Percentiles rank a stretch among this genome's conserved stretches.
phyloP scores from a whole-genome alignment of 768 basidiomycete species.

The Hygrophorus pudorinus region DNA sequence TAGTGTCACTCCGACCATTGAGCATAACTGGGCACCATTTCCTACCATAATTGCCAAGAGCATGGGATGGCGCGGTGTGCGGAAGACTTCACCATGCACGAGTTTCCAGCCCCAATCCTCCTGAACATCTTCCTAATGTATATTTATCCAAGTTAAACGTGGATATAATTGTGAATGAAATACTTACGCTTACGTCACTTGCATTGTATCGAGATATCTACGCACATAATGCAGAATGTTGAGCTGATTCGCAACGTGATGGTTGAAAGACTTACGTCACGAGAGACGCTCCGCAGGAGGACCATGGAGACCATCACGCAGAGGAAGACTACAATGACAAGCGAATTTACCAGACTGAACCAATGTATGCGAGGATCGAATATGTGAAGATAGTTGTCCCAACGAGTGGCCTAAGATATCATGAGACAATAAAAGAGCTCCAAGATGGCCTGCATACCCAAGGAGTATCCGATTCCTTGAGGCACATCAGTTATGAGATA shows the following conservation, averaged over 20 bases:
- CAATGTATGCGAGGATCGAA: slow-evolving; percentile 94
- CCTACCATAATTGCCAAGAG: slow-evolving; percentile 80
- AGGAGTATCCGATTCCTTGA: slow-evolving; percentile 73
- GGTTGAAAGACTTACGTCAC: slow-evolving; percentile 52
- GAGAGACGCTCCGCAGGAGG: slow-evolving; percentile 72
- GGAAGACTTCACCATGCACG: slow-evolving; percentile 93
- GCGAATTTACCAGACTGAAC: slow-evolving; percentile 90
- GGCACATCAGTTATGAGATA: slow-evolving; percentile 1
- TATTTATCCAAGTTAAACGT: neutral
- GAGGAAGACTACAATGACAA: slow-evolving; percentile 86
- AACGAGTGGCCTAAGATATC: slow-evolving; percentile 68
- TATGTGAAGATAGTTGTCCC: slow-evolving; percentile 94
- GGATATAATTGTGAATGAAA: neutral
- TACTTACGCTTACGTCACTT: slow-evolving; percentile 73
- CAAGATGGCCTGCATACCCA: slow-evolving; percentile 40
- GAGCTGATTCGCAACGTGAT: slow-evolving; percentile 1
- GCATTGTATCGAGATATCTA: slow-evolving; percentile 92
- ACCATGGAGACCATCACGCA: slow-evolving; percentile 93
- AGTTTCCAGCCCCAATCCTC: slow-evolving; percentile 99
- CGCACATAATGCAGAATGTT: slow-evolving; percentile 12
- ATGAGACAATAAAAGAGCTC: neutral
- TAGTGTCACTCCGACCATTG: slow-evolving; percentile 84
- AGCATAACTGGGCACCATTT: slow-evolving; percentile 76
- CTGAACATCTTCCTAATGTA: slow-evolving; percentile 77
- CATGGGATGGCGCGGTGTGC: slow-evolving; percentile 69